A percentile compares a stretch with the other conserved stretches of the same genome.
These are phyloP conservation scores for Phytophthora colocasiae DNA, from an alignment of 352 stramenopile species.

Conservation along the genomic window DNA sequence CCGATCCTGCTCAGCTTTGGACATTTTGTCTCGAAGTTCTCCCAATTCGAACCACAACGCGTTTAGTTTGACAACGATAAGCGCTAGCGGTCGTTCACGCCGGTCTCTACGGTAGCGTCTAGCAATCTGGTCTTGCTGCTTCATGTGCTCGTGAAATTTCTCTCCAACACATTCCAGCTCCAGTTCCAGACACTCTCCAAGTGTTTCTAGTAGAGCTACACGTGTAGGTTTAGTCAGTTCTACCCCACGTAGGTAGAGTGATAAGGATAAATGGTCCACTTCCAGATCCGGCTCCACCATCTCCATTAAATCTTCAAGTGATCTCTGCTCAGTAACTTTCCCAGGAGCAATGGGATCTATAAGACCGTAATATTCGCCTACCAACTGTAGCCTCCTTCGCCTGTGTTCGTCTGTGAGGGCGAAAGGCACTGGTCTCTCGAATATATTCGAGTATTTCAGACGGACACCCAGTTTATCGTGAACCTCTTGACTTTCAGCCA, in stretches of 20 bases:
- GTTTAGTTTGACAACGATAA: constrained; percentile 41
- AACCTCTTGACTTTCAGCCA: constrained; percentile 34
- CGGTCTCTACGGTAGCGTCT: constrained; percentile 59
- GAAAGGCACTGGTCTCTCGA: constrained; percentile 49
- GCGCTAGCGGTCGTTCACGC: constrained; percentile 45
- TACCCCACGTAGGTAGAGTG: constrained; percentile 67
- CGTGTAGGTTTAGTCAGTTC: constrained; percentile 68
- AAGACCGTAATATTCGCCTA: constrained; percentile 70
- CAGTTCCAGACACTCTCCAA: constrained; percentile 64
- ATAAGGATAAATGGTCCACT: constrained; percentile 68
- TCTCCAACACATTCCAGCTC: constrained; percentile 73
- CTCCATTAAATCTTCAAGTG: constrained; percentile 54
- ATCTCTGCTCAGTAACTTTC: constrained; percentile 3
- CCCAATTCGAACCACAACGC: constrained; percentile 61
- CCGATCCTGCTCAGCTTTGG: constrained; percentile 42
- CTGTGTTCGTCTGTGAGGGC: constrained; percentile 57
- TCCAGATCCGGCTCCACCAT: constrained; percentile 74
- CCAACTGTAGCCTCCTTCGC: constrained; percentile 41
- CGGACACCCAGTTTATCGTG: constrained; percentile 49
- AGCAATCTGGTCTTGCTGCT: constrained; percentile 66
- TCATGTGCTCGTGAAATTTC: constrained; percentile 74
- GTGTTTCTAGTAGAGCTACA: constrained; percentile 58
- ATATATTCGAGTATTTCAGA: constrained; percentile 57
- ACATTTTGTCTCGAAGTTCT: constrained; percentile 54
- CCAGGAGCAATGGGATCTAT: constrained; percentile 25